Evolutionary conservation across 495 filamentous ascomycete genomes (phyloP), one percentile per base, ranked within the genome.

Genomic region (Penicillium psychrofluorescens): DNA sequence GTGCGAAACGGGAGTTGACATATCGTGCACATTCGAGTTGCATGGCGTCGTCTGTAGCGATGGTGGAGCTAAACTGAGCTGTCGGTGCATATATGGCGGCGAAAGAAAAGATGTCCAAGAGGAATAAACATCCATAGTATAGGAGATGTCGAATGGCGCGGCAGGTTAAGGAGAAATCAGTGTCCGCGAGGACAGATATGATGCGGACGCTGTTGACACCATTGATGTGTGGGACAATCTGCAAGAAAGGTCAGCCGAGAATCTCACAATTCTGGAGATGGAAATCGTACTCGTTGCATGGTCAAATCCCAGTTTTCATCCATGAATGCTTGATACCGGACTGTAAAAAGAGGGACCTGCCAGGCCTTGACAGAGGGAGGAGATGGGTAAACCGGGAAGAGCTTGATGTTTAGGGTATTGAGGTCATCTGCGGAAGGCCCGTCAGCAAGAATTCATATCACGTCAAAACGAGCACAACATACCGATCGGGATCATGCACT

Each of bases 401-500:
- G 79, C 61, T 95, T 95, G 74, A 98, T 86, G 64, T 95, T 95
- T 58, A 98, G 78, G 9, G 88, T 95, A 66, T 95, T 95, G 47
- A 86, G 80, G 48, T 94, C 88, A 63, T 95, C 90, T 88, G 49
- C n/a, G 7, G 22, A 8, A 31, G 7, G 36, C 36, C 12, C 4
- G 35, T 55, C 39, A 61, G 61, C 28, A 53, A 44, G 9, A 29
- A 45, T 32, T 13, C 41, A 44, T 44, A 30, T 31, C 14, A 35
- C 28, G 5, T 11, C 29, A 15, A 33, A 14, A 15, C 27, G 29
- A 35, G 31, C 36, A 0, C 5, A 22, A 68, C 74, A 29, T 65
- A 88, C 84, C 84, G 54, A 95, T 88, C 2, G 90, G 88, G 52
- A 95, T 92, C 90, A 96, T 90, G 77, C 88, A 95, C 68, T 98